Base-by-base conservation (phyloP, 2,329 filamentous ascomycete species). In the Ophiostoma tasmaniense region DNA sequence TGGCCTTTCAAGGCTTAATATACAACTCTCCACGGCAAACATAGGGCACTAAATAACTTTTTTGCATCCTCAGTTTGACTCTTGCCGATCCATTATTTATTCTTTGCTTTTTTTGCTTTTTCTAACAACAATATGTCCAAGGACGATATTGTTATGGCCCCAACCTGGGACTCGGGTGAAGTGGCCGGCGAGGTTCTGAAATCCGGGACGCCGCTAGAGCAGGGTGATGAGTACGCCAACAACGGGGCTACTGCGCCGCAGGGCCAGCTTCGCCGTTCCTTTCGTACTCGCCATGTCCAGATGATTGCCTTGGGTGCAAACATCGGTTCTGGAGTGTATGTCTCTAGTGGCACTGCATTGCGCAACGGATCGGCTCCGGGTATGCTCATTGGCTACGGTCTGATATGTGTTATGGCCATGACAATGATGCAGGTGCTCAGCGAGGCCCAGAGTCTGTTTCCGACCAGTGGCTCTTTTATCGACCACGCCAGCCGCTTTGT, bases 281-380 rank as follows among this genome's bases (percentile, higher is more conserved):
- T 71, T 39, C 66, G 67, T 61, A 70, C 70, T 1, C 71, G 71
- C 7, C 71, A 72, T 39, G 64, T 71, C 3, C 71, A 72, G 67
- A 72, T 72, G 71, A 72, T 72, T 67, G 68, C 70, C 11, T 65
- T 72, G 11, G 70, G 71, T 11, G 71, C 68, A 67, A 71, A 71
- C 71, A 72, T 72, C n/a, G 71, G 71, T 42, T 70, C 68, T 8
- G 70, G 70, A 28, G 69, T 71, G 30, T 71, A 70, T 25, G 68
- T 71, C 37, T 69, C 69, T 2, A 70, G 67, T 37, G 69, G 69
- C 28, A 28, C 68, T 45, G 70, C 70, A 0, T 50, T 93, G 91
- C 69, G 81, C 85, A 69, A 85, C 82, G 67, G 83, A 87, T n/a
- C 89, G 89, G 0, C 89, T 88, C n/a, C 71, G 0, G 71, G 70